A percentile compares a stretch with the other conserved stretches of the same genome.
Conservation (phyloP, 164 flowering plant species). For the Cinnamomum micranthum region DNA sequence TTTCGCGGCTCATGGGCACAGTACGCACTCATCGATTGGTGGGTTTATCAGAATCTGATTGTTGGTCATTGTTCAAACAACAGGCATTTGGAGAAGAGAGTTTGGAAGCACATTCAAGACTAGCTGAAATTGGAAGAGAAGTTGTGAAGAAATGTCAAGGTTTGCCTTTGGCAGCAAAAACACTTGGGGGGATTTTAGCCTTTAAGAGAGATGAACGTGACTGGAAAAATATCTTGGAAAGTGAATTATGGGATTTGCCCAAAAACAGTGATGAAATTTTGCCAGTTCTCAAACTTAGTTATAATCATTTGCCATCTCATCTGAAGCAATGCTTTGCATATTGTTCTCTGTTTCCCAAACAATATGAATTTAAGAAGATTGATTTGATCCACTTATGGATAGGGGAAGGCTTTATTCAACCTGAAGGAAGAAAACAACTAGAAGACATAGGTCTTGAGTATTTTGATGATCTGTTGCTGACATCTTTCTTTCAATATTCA, state of each 20-base stretch:
- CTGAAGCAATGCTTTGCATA: constrained; percentile 7
- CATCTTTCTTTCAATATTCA: constrained; percentile 1
- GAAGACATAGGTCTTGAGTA: neutral
- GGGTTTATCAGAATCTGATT: neutral
- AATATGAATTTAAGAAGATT: neutral
- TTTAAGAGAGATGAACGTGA: neutral
- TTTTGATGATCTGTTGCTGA: constrained; percentile 1
- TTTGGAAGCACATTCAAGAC: neutral
- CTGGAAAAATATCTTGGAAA: constrained; percentile 6
- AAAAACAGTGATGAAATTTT: neutral
- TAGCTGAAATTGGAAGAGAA: neutral
- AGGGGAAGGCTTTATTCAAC: constrained; percentile 6
- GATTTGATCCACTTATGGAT: constrained; percentile 3
- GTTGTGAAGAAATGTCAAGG: constrained; percentile 12
- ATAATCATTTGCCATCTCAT: constrained; percentile 4
- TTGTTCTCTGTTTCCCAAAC: constrained; percentile 13
- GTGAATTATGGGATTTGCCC: constrained; percentile 1
- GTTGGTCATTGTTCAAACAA: constrained; percentile 9
- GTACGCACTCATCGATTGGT: neutral
- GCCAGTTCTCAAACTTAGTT: constrained; percentile 3
- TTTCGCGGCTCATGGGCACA: neutral
- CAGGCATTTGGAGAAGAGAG: constrained; percentile 6
- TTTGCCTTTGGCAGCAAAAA: constrained; percentile 8
- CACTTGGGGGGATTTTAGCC: constrained; percentile 3
- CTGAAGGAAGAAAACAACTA: neutral